Evolutionary conservation across 1,139 yeast genomes (phyloP).

Genomic region (Hanseniaspora uvarum): DNA sequence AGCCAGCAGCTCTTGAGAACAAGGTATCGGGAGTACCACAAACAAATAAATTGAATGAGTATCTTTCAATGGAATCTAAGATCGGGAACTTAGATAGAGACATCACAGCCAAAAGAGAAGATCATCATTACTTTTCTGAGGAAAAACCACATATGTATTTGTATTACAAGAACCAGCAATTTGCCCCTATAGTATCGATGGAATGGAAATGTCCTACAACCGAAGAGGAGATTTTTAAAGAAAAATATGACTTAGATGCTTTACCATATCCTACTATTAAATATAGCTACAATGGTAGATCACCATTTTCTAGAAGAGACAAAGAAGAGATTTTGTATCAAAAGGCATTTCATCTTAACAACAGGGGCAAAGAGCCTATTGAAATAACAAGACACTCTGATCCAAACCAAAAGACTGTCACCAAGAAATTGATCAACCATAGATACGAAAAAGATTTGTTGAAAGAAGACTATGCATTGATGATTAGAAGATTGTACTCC

Average conservation of each 20-base stretch:
- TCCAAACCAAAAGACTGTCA: constrained; percentile 21
- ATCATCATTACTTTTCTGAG: constrained; percentile 66
- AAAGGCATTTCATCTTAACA: background rate
- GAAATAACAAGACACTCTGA: constrained; percentile 33
- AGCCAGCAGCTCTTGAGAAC: constrained; percentile 17
- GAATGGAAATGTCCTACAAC: constrained; percentile 51
- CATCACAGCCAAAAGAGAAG: constrained; percentile 74
- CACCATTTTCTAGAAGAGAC: constrained; percentile 46
- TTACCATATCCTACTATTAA: constrained; percentile 39
- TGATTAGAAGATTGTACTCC: constrained; percentile 28
- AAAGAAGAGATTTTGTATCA: constrained; percentile 12
- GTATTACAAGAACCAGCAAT: constrained; percentile 68
- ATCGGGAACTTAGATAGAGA: constrained; percentile 85
- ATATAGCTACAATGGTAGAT: constrained; percentile 52
- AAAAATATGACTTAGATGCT: constrained; percentile 1
- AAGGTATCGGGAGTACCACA: constrained; percentile 20
- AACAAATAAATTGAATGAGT: constrained; percentile 40
- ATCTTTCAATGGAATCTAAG: constrained; percentile 73
- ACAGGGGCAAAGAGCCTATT: background rate
- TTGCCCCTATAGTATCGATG: constrained; percentile 71
- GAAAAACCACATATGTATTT: constrained; percentile 54
- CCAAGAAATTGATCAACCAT: constrained; percentile 22
- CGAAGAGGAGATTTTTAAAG: constrained; percentile 20
- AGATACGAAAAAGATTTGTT: constrained; percentile 28
- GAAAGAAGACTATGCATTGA: constrained; percentile 29